phyloP scores from a whole-genome alignment of 306 rosid genomes.

The Mimosa pudica region DNA sequence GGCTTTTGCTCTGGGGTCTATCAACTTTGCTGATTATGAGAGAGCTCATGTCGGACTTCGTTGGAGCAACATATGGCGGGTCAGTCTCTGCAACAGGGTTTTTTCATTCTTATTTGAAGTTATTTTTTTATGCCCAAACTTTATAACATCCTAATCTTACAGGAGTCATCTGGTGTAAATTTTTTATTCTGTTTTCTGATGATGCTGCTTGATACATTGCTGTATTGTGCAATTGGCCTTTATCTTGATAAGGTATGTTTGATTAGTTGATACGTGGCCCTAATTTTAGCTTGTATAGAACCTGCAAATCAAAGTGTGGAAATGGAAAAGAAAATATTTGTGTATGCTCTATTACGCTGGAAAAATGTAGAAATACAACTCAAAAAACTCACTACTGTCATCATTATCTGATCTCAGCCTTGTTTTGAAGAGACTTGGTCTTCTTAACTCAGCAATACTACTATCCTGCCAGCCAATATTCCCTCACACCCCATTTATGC shows the following conservation, averaged over 20 bases:
- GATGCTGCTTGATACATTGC: slow-evolving; percentile 82
- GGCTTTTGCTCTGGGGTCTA: slow-evolving; percentile 91
- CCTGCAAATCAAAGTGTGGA: background rate
- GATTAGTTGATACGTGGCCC: slow-evolving; percentile 2
- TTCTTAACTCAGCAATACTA: background rate
- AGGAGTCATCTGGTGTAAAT: slow-evolving; percentile 96
- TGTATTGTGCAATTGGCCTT: slow-evolving; percentile 84
- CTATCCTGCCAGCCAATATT: background rate
- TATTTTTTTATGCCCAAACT: slow-evolving; percentile 14
- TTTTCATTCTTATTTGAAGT: slow-evolving; percentile 22
- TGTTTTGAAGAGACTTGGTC: background rate
- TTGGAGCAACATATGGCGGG: slow-evolving; percentile 97
- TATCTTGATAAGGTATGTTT: slow-evolving; percentile 87
- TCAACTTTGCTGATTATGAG: slow-evolving; percentile 96
- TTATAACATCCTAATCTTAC: slow-evolving; percentile 37
- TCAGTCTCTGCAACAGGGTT: slow-evolving; percentile 35
- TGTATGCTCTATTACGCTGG: background rate
- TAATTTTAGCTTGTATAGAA: background rate
- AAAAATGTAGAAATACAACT: background rate
- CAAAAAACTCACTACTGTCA: background rate
- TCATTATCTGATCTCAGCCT: background rate
- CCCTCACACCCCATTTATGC: background rate
- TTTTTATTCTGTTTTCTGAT: slow-evolving; percentile 80
- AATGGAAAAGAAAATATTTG: background rate
- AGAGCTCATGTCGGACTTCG: slow-evolving; percentile 99